Percentiles rank a stretch among this genome's conserved stretches.
phyloP scores from a whole-genome alignment of 805 yeast species.

The Maudiozyma serrabonitensis region DNA sequence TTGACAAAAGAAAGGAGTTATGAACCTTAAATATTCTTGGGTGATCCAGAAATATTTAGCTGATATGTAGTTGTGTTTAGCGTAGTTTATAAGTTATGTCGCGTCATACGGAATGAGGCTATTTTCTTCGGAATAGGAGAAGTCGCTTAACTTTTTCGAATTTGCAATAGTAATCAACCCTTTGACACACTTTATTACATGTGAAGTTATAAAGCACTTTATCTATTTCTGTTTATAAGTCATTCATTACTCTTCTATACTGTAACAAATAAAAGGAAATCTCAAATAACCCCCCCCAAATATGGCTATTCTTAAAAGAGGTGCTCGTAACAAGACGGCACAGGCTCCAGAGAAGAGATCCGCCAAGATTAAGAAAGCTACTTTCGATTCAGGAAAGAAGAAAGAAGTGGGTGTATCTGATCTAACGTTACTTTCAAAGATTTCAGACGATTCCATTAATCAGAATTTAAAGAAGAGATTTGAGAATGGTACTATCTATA shows the following conservation, averaged over 20 bases:
- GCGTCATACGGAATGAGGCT: not conserved
- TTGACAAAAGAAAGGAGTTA: too few relatives aligned
- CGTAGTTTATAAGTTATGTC: not conserved
- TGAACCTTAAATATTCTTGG: too few relatives aligned
- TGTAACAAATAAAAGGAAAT: too few relatives aligned
- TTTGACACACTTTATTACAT: not conserved
- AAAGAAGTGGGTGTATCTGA: constrained; percentile 98
- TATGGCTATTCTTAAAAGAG: constrained; percentile 75
- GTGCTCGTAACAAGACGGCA: constrained; percentile 48
- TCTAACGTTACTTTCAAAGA: constrained; percentile 76
- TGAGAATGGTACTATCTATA: constrained; percentile 80
- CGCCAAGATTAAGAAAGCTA: constrained; percentile 68
- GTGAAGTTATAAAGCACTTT: too few relatives aligned
- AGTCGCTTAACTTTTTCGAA: not conserved
- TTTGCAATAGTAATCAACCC: not conserved
- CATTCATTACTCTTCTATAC: too few relatives aligned
- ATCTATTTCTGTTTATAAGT: too few relatives aligned
- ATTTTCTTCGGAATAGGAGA: not conserved
- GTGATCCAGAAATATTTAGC: too few relatives aligned
- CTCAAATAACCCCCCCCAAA: not conserved
- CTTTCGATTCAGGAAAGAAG: constrained; percentile 77
- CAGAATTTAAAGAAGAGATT: constrained; percentile 85
- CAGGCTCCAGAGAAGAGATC: constrained; percentile 48
- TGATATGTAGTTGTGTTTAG: too few relatives aligned
- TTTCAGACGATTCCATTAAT: constrained; percentile 85